These are phyloP conservation scores for Leccinum sublutescens DNA, from an alignment of 768 basidiomycete genomes.

Conservation along the genomic window DNA sequence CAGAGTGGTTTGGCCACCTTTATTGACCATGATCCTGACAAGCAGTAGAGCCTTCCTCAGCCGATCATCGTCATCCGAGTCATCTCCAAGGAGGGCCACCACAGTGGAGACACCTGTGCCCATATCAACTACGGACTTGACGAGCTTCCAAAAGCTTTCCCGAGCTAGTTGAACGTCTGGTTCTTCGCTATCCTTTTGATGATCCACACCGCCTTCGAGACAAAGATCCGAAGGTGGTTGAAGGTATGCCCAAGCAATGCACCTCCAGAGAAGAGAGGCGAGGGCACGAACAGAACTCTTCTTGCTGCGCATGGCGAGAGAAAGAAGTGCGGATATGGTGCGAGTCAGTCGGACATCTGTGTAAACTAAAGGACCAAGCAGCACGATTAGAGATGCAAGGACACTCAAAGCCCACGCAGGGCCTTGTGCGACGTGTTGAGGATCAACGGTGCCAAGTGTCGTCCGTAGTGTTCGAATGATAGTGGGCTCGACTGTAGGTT, in stretches of 20 bases:
- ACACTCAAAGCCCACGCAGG: constrained; percentile 78
- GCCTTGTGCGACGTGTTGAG: constrained; percentile 63
- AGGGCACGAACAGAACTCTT: constrained; percentile 65
- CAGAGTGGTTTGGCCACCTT: constrained; percentile 47
- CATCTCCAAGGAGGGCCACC: constrained; percentile 49
- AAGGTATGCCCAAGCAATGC: constrained; percentile 63
- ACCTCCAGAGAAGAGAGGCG: constrained; percentile 63
- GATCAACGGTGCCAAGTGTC: constrained; percentile 54
- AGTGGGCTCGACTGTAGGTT: constrained; percentile 41
- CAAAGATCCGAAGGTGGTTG: constrained; percentile 41
- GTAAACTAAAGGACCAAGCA: constrained; percentile 58
- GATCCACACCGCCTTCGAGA: constrained; percentile 26
- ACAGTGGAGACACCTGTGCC: constrained; percentile 57
- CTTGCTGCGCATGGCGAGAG: constrained; percentile 56
- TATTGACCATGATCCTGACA: constrained; percentile 56
- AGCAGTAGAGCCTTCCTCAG: constrained; percentile 49
- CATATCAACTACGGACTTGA: constrained; percentile 55
- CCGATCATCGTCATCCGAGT: constrained; percentile 38
- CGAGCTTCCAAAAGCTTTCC: constrained; percentile 46
- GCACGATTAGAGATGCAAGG: constrained; percentile 59
- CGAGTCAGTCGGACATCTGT: constrained; percentile 44
- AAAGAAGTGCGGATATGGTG: constrained; percentile 48
- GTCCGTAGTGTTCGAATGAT: constrained; percentile 68
- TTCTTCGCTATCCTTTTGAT: constrained; percentile 16
- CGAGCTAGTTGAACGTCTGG: constrained; percentile 30